Base-by-base conservation (phyloP, 148 eudicot species). In the Fagopyrum esculentum region DNA sequence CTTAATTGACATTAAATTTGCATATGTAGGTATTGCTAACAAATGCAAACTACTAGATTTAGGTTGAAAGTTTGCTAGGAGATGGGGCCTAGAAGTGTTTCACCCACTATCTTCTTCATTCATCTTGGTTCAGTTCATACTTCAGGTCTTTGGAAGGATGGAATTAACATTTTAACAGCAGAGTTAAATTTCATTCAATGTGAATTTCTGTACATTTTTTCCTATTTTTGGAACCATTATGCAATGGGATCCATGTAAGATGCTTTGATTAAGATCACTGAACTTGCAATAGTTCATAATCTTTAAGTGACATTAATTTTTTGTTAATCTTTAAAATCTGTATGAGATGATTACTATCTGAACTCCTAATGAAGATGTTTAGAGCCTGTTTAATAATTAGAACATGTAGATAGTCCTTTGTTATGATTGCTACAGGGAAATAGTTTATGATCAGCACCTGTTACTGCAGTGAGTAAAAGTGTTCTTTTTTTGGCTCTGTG, bases 71-170 rank as follows among this genome's bases (percentile, higher is more conserved):
- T 12, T 66, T 66, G 17, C 69, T 35, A 29, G 30, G 45, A 66
- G 71, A 66, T 66, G 71, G 71, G 47, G 8, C 71, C 71, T 64
- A 64, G 70, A 45, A 7, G 45, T 64, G 69, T 63, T 63, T 63
- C 45, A 30, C n/a, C 70, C 70, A 64, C 71, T 66, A 66, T 17
- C 71, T 17, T 66, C 47, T 66, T 66, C 19, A 66, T 43, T 9
- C 6, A 66, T 66, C 15, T 66, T 66, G 71, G 71, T 66, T 66
- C 71, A 13, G n/a, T 52, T 22, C 30, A 57, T 57, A 9, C 63
- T 57, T 57, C 9, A 57, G 29, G 63, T 9, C 63, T 57, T 57
- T 66, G 9, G 7, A 64, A 66, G 71, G 6, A 1, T 66, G 16
- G 19, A 66, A 66, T 5, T 66, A 12, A 30, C 26, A 63, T 10